phyloP scores from a whole-genome alignment of 2,329 filamentous ascomycete genomes.

The Leptographium radiaticola region DNA sequence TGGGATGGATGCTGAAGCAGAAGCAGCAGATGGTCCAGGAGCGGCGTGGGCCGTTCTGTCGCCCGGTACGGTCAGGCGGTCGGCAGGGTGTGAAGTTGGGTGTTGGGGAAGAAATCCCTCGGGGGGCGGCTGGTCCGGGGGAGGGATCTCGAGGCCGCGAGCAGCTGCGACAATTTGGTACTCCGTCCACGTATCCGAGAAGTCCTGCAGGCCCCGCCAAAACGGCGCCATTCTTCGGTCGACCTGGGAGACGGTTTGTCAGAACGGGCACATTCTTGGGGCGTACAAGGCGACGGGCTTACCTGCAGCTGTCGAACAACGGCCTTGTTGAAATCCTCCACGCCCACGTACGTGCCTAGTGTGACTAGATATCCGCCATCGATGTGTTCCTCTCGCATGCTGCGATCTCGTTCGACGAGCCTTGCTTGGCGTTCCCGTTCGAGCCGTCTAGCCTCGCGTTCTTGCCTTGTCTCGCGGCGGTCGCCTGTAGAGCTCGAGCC shows the following conservation, averaged over 20 bases:
- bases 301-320: constrained; percentile 86
- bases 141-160: constrained; percentile 69
- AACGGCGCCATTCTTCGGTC: constrained; percentile 88
- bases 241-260: constrained; percentile 44
- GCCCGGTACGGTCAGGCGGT: constrained; percentile 53
- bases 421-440: constrained; percentile 69
- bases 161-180: constrained; percentile 89
- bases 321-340: constrained; percentile 85
- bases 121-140: constrained; percentile 68
- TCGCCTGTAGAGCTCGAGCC: constrained; percentile 26
- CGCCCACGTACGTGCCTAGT: constrained; percentile 80
- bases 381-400: constrained; percentile 80
- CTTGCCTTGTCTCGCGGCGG: constrained; percentile 78
- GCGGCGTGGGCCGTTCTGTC: neutral
- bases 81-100: constrained; percentile 16
- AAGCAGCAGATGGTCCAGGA: neutral
- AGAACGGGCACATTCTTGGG: neutral
- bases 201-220: constrained; percentile 87
- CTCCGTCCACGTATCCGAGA: constrained; percentile 80
- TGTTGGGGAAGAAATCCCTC: constrained; percentile 44
- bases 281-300: constrained; percentile 12
- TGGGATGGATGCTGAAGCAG: neutral
- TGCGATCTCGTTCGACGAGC: constrained; percentile 76
- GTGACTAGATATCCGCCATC: constrained; percentile 94
- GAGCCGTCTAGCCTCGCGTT: constrained; percentile 72